Conservation (phyloP, 495 filamentous ascomycete species). For the Talaromyces nanjingensis region DNA sequence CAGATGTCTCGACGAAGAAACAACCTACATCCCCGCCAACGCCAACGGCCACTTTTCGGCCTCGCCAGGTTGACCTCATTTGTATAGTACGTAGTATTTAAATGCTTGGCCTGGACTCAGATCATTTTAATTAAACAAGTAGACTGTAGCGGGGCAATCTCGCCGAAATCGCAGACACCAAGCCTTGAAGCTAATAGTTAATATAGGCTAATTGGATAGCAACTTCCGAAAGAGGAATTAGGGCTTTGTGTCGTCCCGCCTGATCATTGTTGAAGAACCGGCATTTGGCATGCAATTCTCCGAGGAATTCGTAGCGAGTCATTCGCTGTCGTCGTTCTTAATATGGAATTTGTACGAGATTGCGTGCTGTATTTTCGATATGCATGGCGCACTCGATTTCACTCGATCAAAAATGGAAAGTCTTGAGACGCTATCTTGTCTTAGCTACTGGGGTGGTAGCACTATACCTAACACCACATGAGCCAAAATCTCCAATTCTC, state of each 20-base stretch:
- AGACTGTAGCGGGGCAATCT: not conserved
- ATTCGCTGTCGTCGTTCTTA: not conserved
- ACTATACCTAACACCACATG: not conserved
- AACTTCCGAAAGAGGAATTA: not conserved
- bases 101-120: not conserved
- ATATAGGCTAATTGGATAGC: not conserved
- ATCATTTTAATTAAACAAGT: not conserved
- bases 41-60: not conserved
- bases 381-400: not conserved
- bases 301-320: not conserved
- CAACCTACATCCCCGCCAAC: not conserved
- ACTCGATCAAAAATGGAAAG: not conserved
- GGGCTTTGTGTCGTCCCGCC: not conserved
- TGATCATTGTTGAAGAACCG: not conserved
- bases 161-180: not conserved
- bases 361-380: not conserved
- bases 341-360: not conserved
- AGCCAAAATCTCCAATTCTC: not conserved
- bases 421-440: not conserved
- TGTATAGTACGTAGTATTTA: not conserved
- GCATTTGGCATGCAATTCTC: not conserved
- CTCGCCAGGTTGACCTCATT: not conserved
- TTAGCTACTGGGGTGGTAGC: not conserved
- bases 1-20: not conserved
- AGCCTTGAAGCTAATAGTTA: no score